These are phyloP conservation scores for Gossypium sturtianum DNA, from an alignment of 345 rosid species.

Conservation along the genomic window DNA sequence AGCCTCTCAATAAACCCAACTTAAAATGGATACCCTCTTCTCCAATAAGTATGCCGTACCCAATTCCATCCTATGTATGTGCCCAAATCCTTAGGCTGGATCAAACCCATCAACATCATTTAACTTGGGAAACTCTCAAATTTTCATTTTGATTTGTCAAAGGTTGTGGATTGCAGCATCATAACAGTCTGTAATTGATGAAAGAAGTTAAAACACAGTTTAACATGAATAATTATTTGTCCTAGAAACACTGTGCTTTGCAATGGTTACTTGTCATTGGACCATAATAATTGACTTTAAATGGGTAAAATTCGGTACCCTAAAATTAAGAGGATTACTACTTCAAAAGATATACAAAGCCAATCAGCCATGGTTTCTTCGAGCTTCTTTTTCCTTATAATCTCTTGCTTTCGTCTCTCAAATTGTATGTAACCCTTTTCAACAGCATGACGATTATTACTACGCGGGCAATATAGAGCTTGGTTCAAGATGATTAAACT, in stretches of 20 bases:
- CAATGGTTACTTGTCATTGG: too few species aligned
- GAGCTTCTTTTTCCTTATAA: conserved; percentile 5
- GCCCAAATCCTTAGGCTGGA: not conserved
- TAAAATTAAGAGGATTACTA: conserved; percentile 7
- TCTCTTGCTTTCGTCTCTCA: conserved; percentile 20
- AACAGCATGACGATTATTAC: conserved; percentile 9
- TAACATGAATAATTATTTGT: too few species aligned
- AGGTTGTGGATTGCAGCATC: conserved; percentile 67
- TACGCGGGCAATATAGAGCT: conserved; percentile 22
- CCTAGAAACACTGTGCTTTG: too few species aligned
- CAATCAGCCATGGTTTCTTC: conserved; percentile 20
- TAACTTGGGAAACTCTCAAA: not conserved
- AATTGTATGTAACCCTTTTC: conserved; percentile 12
- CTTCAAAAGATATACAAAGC: conserved; percentile 17
- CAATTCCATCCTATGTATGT: too few species aligned
- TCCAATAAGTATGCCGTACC: not conserved
- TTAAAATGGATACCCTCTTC: not conserved
- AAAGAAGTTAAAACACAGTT: too few species aligned
- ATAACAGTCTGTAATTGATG: too few species aligned
- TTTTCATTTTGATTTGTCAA: not conserved
- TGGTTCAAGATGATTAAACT: conserved; percentile 25
- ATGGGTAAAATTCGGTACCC: not conserved
- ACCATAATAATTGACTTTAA: not conserved
- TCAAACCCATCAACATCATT: not conserved
- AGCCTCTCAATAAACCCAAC: not conserved